A percentile compares a stretch with the other conserved stretches of the same genome.
Evolutionary conservation across 441 rosid species (phyloP).

Genomic region (Pelargonium fulgidum): DNA sequence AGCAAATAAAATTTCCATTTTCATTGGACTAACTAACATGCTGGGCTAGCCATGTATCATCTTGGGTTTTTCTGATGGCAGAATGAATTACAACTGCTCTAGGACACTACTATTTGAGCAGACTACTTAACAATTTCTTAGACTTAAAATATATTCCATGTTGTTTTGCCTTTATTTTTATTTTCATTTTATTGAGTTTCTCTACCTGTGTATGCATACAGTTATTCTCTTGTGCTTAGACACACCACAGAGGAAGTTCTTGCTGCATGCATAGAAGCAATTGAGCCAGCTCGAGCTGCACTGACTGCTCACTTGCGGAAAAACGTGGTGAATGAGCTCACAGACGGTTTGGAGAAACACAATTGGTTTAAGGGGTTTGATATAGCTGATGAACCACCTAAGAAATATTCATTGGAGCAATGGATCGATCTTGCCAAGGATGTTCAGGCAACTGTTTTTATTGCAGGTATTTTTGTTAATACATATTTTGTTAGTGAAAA

Average conservation of each 20-base stretch:
- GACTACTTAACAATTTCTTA: background rate
- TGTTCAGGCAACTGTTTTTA: conserved; percentile 69
- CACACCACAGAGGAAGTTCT: conserved; percentile 97
- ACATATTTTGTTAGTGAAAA: conserved; percentile 1
- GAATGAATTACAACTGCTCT: background rate
- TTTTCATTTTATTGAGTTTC: conserved; percentile 15
- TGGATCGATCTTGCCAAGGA: conserved; percentile 72
- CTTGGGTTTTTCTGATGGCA: background rate
- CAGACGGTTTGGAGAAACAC: conserved; percentile 56
- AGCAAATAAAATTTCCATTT: background rate
- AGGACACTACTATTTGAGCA: background rate
- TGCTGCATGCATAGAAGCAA: conserved; percentile 79
- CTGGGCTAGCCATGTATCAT: background rate
- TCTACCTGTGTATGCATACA: conserved; percentile 26
- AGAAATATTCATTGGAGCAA: conserved; percentile 49
- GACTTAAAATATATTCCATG: background rate
- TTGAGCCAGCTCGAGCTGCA: conserved; percentile 73
- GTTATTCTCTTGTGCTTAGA: conserved; percentile 89
- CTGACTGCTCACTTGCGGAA: conserved; percentile 71
- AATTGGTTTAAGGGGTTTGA: conserved; percentile 81
- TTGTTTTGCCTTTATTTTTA: conserved; percentile 13
- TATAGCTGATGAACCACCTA: conserved; percentile 61
- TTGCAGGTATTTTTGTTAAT: conserved; percentile 54
- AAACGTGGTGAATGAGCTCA: conserved; percentile 69
- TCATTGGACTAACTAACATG: background rate